phyloP scores from a whole-genome alignment of 441 rosid species.

The Pelargonium hybrid region DNA sequence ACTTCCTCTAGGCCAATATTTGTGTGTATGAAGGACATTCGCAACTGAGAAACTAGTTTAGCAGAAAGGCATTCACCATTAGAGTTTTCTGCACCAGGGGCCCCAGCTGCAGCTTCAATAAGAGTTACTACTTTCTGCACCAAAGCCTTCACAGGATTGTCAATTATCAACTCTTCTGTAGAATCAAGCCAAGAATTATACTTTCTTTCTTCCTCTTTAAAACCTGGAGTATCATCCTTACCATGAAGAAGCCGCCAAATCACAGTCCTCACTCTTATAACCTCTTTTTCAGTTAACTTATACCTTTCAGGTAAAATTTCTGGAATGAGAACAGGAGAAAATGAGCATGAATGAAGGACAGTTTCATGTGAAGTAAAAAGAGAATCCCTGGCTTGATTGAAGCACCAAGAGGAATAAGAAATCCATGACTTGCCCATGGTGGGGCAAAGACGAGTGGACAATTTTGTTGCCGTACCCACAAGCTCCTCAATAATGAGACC shows the following conservation, averaged over 20 bases:
- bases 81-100: conserved; percentile 56
- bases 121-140: conserved; percentile 48
- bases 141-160: conserved; percentile 30
- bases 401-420: conserved; percentile 96
- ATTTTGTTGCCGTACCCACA: conserved; percentile 65
- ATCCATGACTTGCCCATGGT: conserved; percentile 95
- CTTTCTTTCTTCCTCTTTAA: conserved; percentile 31
- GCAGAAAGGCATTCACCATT: conserved; percentile 51
- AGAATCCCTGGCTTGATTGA: conserved; percentile 61
- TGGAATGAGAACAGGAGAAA: conserved; percentile 51
- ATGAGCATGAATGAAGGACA: conserved; percentile 39
- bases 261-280: conserved; percentile 38
- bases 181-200: conserved; percentile 24
- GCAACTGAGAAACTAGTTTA: conserved; percentile 60
- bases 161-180: conserved; percentile 31
- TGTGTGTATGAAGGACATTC: conserved; percentile 29
- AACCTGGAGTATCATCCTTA: conserved; percentile 22
- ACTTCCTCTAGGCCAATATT: conserved; percentile 39
- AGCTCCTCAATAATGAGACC: conserved; percentile 54
- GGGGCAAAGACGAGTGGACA: conserved; percentile 83
- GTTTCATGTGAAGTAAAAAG: conserved; percentile 34
- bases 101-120: conserved; percentile 72
- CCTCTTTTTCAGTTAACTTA: conserved; percentile 65
- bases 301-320: conserved; percentile 62
- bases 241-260: conserved; percentile 39